Evolutionary conservation across 2,329 filamentous ascomycete species (phyloP), one percentile per base, ranked within the genome.

Genomic region (Xylaria multiplex): DNA sequence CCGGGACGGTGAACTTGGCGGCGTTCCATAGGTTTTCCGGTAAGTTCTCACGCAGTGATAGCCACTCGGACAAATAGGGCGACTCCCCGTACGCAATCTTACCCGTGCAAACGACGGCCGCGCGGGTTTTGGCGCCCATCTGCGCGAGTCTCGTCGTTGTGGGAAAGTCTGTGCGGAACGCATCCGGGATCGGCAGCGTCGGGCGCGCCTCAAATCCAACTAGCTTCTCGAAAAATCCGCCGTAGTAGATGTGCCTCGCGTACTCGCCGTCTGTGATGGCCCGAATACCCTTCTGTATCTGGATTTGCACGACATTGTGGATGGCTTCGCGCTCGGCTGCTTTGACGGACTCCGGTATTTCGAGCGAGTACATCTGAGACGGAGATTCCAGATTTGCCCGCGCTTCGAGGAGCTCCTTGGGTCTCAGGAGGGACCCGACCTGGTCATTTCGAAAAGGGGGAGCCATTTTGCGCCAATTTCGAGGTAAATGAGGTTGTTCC

Each of bases 401-500:
- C 54, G 86, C 85, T 53, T 86, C 81, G 14, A 91, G 82, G 30
- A 93, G 84, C 58, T 84, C 79, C 59, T 86, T 78, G 0, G 90
- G 90, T 37, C 90, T 88, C 64, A 92, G 85, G 37, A 93, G 82
- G 14, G 90, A 92, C 56, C 90, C 90, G 67, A 91, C 84, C 70
- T 93, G 90, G 79, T 93, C 90, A 66, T 90, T 89, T 75, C 91
- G 85, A 79, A 91, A 92, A 56, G 88, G 90, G n/a, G 76, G 74
- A 5, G 74, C 67, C 75, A 76, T 76, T 32, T 61, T 55, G 40
- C 46, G 16, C 27, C n/a, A 46, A 11, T 42, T 19, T 19, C 7
- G 13, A 16, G 6, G 7, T 42, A 52, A 2, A 24, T 2, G 56
- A 53, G 8, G 13, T 46, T 3, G 27, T n/a, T 45, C 37, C 6